Percentiles rank a stretch among this genome's conserved stretches.
These are phyloP conservation scores for Phytopythium helicoides DNA, from an alignment of 352 stramenopile genomes.

Conservation along the genomic window DNA sequence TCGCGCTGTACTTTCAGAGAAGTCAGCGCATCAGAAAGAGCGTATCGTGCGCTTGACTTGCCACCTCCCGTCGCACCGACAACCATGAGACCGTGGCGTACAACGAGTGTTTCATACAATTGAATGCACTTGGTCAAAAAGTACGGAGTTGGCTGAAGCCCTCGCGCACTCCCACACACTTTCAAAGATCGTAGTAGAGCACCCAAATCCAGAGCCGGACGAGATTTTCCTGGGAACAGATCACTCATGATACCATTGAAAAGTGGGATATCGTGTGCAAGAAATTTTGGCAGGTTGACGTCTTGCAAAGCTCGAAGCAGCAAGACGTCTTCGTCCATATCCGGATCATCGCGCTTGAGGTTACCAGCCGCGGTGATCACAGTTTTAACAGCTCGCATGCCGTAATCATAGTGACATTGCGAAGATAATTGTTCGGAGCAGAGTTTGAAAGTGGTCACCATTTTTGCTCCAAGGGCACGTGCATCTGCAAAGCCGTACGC, in stretches of 20 bases:
- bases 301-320: constrained; percentile 92
- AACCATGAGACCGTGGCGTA: constrained; percentile 94
- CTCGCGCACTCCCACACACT: constrained; percentile 76
- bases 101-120: constrained; percentile 94
- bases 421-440: constrained; percentile 94
- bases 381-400: constrained; percentile 95
- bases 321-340: constrained; percentile 93
- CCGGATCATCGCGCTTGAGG: constrained; percentile 91
- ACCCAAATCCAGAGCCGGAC: constrained; percentile 90
- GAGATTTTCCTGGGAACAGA: constrained; percentile 90
- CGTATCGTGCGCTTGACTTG: constrained; percentile 87
- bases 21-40: constrained; percentile 85
- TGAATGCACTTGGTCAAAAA: constrained; percentile 94
- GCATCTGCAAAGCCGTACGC: constrained; percentile 93
- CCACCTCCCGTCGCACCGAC: constrained; percentile 92
- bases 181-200: constrained; percentile 86
- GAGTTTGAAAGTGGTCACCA: constrained; percentile 96
- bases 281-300: constrained; percentile 95
- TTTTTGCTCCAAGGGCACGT: constrained; percentile 92
- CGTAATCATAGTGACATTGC: constrained; percentile 96
- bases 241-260: constrained; percentile 95
- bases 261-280: constrained; percentile 93
- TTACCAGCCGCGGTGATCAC: constrained; percentile 94
- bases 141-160: constrained; percentile 87
- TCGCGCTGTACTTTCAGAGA: constrained; percentile 82